Percentiles rank a stretch among this genome's conserved stretches.
Conservation (phyloP, 2,329 filamentous ascomycete species). For the Stachybotrys echinatus region DNA sequence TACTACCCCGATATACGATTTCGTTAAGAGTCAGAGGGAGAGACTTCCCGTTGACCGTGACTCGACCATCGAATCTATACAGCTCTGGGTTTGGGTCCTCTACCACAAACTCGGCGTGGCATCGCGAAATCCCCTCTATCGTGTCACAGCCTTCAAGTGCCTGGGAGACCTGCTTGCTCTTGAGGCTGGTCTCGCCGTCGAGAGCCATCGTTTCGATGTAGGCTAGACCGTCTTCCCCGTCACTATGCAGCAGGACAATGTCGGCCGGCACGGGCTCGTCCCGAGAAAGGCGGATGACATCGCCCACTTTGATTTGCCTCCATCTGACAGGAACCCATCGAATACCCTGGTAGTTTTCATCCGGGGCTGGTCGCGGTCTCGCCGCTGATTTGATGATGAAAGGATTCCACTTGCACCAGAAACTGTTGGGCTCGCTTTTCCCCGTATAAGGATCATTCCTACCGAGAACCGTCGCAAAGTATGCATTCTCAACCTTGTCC, state of each 20-base stretch:
- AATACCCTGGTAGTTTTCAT: constrained; percentile 55
- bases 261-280: constrained; percentile 83
- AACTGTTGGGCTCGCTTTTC: constrained; percentile 14
- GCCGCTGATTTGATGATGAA: constrained; percentile 22
- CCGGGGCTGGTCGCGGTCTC: constrained; percentile 26
- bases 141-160: constrained; percentile 53
- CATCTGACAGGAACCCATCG: constrained; percentile 47
- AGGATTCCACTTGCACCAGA: constrained; percentile 23
- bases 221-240: constrained; percentile 72
- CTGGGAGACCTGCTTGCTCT: constrained; percentile 65
- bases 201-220: constrained; percentile 83
- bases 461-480: constrained; percentile 40
- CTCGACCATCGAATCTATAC: constrained; percentile 69
- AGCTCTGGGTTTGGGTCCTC: constrained; percentile 76
- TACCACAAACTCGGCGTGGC: constrained; percentile 58
- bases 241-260: constrained; percentile 70
- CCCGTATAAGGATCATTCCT: constrained; percentile 26
- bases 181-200: constrained; percentile 78
- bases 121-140: constrained; percentile 47
- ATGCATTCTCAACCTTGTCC: constrained; percentile 74
- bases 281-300: constrained; percentile 47
- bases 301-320: constrained; percentile 44
- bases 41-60: constrained; percentile 52
- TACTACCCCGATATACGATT: constrained; percentile 80
- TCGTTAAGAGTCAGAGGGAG: constrained; percentile 73